Base-by-base conservation (phyloP, 257 asterid genomes). In the Primulina tabacum region DNA sequence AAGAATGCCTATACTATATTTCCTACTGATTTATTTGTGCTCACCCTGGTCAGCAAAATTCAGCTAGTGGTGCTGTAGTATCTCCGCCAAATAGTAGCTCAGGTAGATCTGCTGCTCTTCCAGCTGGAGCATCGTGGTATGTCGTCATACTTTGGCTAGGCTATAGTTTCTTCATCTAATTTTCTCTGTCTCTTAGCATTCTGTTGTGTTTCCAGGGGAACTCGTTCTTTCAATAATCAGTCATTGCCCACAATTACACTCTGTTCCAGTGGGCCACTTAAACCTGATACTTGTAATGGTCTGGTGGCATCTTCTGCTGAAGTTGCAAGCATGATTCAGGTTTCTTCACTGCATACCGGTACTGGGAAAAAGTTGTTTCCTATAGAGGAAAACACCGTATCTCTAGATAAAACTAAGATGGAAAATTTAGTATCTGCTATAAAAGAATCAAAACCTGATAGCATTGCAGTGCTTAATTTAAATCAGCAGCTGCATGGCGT, bases 101-200 rank as follows among this genome's bases (percentile, higher is more conserved):
- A 65, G 95, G 96, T 16, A 86, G 91, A 82, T 91, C 96, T 74
- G 84, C 82, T 79, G 92, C 91, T 78, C 96, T 89, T 43, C 99
- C 97, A 30, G 95, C 91, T 71, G 96, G 97, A 21, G 97, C 97
- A 43, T 91, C 88, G 64, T 94, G 97, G 99, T 91, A 86, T 63
- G 78, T 34, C 62, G 78, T 34, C 65, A 62, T 73, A 37, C 64
- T 64, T 33, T 35, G 56, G 32, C 26, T 61, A 62, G 56, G 32
- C 26, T 61, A 62, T 79, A 29, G 32, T 64, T 58, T 65, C 6
- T 43, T 47, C 50, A 33, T 69, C 74, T 47, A 59, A 7, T 64
- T 29, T 68, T 28, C 55, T 17, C 69, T 20, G 62, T 70, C 75
- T 64, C 76, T 82, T 60, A 67, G 24, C 33, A 21, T 60, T 43